phyloP scores from a whole-genome alignment of 2,329 filamentous ascomycete species.

The Paraphaeosphaeria sporulosa region DNA sequence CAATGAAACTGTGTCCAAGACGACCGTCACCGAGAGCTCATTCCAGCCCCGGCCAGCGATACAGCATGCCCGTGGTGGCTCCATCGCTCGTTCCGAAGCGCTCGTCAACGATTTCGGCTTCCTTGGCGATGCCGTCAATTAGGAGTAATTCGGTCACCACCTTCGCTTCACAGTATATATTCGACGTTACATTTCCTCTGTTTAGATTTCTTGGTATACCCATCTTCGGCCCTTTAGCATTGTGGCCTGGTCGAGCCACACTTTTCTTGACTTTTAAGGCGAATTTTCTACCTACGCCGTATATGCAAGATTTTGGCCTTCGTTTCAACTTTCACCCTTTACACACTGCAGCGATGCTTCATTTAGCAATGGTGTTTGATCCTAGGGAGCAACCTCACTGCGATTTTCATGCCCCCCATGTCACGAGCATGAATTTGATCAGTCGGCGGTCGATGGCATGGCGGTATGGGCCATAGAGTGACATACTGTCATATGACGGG shows the following conservation, averaged over 20 bases:
- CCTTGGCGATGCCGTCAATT: conserved; percentile 41
- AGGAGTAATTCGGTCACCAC: neutral
- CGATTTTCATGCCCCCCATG: neutral
- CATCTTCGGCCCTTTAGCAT: neutral
- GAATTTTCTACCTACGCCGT: neutral
- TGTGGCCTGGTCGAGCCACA: neutral
- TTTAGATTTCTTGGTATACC: conserved; percentile 12
- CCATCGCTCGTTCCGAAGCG: conserved; percentile 31
- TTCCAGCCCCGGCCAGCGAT: conserved; percentile 19
- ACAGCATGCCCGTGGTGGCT: conserved; percentile 29
- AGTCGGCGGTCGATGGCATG: neutral
- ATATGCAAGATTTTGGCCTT: neutral
- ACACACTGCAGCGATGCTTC: neutral
- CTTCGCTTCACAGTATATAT: conserved; percentile 14
- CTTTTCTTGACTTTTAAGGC: neutral
- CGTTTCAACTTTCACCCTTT: neutral
- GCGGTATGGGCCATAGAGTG: neutral
- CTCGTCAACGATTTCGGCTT: conserved; percentile 46
- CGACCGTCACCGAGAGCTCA: conserved; percentile 33
- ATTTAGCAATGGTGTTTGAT: conserved; percentile 17
- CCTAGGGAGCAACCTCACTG: neutral
- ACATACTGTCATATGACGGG: neutral
- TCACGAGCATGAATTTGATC: neutral
- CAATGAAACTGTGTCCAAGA: conserved; percentile 35
- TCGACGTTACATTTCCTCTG: neutral